phyloP scores from a whole-genome alignment of 441 rosid genomes.

The Codiaeum variegatum region DNA sequence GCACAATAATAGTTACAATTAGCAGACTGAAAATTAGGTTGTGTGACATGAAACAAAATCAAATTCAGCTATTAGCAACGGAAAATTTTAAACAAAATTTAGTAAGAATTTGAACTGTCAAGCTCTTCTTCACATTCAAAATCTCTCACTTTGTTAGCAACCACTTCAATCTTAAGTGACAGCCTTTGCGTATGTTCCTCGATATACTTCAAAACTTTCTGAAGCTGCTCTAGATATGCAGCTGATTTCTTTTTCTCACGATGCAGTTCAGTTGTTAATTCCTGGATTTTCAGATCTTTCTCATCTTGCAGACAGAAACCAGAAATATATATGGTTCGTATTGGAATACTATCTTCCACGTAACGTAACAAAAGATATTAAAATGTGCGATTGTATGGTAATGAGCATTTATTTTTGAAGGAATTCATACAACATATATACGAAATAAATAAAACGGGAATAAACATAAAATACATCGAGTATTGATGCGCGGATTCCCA shows the following conservation, averaged over 20 bases:
- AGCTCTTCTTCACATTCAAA: constrained; percentile 24
- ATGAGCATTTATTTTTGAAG: background rate
- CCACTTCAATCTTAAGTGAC: constrained; percentile 17
- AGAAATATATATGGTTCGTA: background rate
- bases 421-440: no score
- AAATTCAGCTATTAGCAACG: background rate
- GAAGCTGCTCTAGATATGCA: constrained; percentile 8
- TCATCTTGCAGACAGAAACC: constrained; percentile 27
- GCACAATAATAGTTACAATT: background rate
- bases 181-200: constrained; percentile 36
- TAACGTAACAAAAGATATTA: background rate
- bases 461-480: no score
- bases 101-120: background rate
- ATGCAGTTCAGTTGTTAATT: constrained; percentile 33
- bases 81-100: background rate
- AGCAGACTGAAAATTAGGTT: background rate
- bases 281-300: constrained; percentile 37
- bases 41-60: background rate
- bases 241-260: constrained; percentile 37
- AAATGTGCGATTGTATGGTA: no score
- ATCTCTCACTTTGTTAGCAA: constrained; percentile 21
- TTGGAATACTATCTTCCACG: background rate
- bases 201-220: background rate
- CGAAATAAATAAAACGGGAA: no score
- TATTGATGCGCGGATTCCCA: no score